Evolutionary conservation across 2,329 filamentous ascomycete genomes (phyloP).

Genomic region (Penicillium hordei): DNA sequence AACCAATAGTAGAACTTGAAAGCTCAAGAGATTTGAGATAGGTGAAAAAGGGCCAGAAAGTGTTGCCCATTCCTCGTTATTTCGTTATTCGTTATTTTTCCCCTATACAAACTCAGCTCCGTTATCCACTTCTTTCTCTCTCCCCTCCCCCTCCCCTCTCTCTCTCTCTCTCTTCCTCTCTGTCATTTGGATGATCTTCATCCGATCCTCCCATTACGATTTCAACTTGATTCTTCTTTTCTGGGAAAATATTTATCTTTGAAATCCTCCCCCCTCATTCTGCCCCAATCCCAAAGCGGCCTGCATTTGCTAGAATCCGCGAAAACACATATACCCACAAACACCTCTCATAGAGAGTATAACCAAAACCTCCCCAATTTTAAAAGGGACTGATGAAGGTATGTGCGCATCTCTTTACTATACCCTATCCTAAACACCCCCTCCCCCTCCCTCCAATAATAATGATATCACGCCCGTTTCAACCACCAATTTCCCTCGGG

Average conservation of each 20-base stretch:
- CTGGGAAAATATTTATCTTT: conserved; percentile 4
- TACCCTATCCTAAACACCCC: not conserved
- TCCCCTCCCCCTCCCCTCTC: conserved; percentile 10
- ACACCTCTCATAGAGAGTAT: conserved; percentile 10
- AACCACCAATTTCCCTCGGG: conserved; percentile 6
- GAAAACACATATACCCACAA: conserved; percentile 19
- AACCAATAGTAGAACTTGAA: not conserved
- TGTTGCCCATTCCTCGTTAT: conserved; percentile 2
- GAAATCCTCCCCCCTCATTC: conserved; percentile 1
- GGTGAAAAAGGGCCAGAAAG: not conserved
- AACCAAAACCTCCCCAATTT: conserved; percentile 16
- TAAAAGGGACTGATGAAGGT: conserved; percentile 32
- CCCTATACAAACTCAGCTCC: conserved; percentile 20
- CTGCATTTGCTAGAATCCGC: conserved; percentile 18
- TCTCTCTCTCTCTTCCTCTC: conserved; percentile 11
- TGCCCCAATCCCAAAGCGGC: conserved; percentile 13
- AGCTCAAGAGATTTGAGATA: not conserved
- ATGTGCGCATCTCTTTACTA: conserved; percentile 16
- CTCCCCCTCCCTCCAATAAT: conserved; percentile 12
- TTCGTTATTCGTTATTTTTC: conserved; percentile 5
- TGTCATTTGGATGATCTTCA: not conserved
- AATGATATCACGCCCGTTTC: conserved; percentile 31
- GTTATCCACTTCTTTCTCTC: conserved; percentile 21
- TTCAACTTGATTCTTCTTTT: not conserved
- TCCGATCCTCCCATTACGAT: not conserved